Base-by-base conservation (phyloP, 371 early-diverging fungal genomes). In the Mortierella sp. region DNA sequence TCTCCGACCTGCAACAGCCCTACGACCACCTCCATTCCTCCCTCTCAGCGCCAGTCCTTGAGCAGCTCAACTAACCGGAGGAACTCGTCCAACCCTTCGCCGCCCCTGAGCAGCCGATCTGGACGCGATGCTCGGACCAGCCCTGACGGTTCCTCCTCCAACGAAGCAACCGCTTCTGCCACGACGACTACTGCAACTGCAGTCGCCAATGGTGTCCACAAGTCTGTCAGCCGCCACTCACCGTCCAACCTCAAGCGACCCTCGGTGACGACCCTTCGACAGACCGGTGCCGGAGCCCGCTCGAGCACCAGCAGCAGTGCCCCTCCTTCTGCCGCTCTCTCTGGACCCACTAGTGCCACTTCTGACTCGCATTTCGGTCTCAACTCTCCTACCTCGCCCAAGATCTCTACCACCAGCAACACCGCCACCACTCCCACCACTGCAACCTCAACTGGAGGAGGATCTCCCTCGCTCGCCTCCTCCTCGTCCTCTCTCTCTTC, bases 1-100 rank as follows among this genome's bases (percentile, higher is more conserved):
- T 77, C 78, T 1, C 80, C 80, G 14, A 75, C 80, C 0, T 47
- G 55, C 52, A 71, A 55, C 57, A 70, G 75, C 31, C 70, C 75
- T 24, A 54, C 74, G 0, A 28, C 77, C 52, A 52, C 65, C 3
- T 57, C 77, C 52, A 63, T 65, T 42, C 42, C 68, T 24, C 63
- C 76, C 2, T 38, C 72, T 11, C 83, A 82, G 21, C 70, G 83
- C 2, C 71, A 76, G 52, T 82, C 83, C 13, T 68, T 82, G 6
- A 75, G 60, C 10, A 68, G 68, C 34, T 54, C 72, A 14, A 72
- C 28, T 5, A 78, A 65, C 34, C 83, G 83, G 24, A 71, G 83
- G 52, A 79, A 73, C 58, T 82, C 83, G 4, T 78, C 83, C 26
- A 82, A 82, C 55, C 55, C 79, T 21, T 82, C 83, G 26, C 83